Percentiles rank a stretch among this genome's conserved stretches.
phyloP scores from a whole-genome alignment of 768 basidiomycete genomes.

The Leccinum boreale region DNA sequence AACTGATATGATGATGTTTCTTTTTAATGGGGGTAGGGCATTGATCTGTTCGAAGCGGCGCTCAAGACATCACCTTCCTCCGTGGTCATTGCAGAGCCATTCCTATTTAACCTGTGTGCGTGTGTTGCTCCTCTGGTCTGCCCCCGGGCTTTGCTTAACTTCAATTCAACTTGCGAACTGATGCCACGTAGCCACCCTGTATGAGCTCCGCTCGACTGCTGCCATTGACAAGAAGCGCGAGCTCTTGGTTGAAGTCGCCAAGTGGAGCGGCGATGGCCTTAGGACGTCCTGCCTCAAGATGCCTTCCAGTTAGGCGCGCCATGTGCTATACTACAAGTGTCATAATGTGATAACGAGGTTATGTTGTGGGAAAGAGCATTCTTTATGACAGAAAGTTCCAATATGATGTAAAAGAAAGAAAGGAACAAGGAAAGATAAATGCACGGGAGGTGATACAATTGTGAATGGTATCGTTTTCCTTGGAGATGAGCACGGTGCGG shows the following conservation, averaged over 20 bases:
- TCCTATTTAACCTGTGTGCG: constrained; percentile 82
- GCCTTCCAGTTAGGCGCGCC: constrained; percentile 47
- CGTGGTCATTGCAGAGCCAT: constrained; percentile 75
- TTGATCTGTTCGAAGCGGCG: constrained; percentile 62
- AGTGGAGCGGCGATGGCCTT: constrained; percentile 85
- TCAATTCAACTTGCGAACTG: not conserved
- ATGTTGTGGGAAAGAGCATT: constrained; percentile 2
- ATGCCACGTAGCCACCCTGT: constrained; percentile 57
- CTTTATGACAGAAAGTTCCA: not conserved
- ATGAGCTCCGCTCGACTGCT: constrained; percentile 72
- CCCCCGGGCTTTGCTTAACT: not conserved
- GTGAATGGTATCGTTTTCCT: constrained; percentile 17
- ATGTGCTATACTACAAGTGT: not conserved
- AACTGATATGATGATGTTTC: not conserved
- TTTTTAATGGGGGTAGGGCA: constrained; percentile 44
- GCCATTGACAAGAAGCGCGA: constrained; percentile 75
- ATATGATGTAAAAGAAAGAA: constrained; percentile 15
- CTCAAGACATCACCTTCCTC: constrained; percentile 63
- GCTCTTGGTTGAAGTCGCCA: constrained; percentile 70
- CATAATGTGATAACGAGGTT: constrained; percentile 11
- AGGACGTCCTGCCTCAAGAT: constrained; percentile 76
- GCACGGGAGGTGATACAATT: constrained; percentile 24
- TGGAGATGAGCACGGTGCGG: not conserved
- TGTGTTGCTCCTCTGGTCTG: not conserved
- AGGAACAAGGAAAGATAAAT: constrained; percentile 5